phyloP scores from a whole-genome alignment of 192 early-diverging fungal species.

The Coemansia aciculifera region DNA sequence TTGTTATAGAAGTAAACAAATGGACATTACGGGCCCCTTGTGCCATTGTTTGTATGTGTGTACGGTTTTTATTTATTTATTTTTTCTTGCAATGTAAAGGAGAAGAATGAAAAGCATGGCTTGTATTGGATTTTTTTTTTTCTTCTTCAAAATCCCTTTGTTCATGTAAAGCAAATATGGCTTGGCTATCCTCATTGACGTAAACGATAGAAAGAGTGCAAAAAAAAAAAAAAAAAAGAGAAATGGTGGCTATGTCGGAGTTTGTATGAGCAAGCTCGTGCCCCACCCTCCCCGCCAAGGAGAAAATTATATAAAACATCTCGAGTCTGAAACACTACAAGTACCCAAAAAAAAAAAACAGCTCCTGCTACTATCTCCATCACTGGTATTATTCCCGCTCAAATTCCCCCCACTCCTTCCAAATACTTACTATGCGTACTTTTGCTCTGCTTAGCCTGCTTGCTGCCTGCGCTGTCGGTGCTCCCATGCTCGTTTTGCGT shows the following conservation, averaged over 20 bases:
- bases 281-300: too few species aligned
- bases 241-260: background rate
- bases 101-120: background rate
- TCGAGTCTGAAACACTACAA: background rate
- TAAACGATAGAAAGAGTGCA: background rate
- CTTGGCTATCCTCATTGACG: background rate
- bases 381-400: background rate
- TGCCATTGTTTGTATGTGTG: background rate
- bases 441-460: conserved; percentile 30
- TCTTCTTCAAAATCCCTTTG: background rate
- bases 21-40: background rate
- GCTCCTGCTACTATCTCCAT: background rate
- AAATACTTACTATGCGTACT: conserved; percentile 26
- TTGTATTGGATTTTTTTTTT: background rate
- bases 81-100: background rate
- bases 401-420: background rate
- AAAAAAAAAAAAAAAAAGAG: background rate
- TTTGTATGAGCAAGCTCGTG: too few species aligned
- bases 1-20: background rate
- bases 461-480: conserved; percentile 19
- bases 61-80: background rate
- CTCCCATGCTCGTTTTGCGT: conserved; percentile 10
- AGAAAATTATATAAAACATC: background rate
- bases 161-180: background rate
- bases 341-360: background rate